phyloP scores from a whole-genome alignment of 768 basidiomycete species.

The Mycena polygramma region DNA sequence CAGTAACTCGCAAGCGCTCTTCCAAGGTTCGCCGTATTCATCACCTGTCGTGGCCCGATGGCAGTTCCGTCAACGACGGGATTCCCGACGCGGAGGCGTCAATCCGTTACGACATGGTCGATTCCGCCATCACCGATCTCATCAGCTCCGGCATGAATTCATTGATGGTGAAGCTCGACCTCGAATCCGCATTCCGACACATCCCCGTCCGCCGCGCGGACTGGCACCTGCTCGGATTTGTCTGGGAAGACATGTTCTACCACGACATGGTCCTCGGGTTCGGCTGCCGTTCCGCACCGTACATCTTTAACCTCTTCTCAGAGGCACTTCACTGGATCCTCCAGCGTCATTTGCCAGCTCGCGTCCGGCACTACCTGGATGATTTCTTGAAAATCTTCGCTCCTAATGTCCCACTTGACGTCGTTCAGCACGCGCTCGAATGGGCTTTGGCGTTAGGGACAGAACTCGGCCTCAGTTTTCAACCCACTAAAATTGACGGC shows the following conservation, averaged over 20 bases:
- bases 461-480: not conserved
- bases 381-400: not conserved
- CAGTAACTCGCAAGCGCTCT: slow-evolving; percentile 37
- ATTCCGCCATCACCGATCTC: slow-evolving; percentile 28
- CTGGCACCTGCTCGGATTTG: slow-evolving; percentile 28
- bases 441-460: not conserved
- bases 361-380: not conserved
- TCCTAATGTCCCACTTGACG: not conserved
- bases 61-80: slow-evolving; percentile 38
- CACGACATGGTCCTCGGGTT: not conserved
- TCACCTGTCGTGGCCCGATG: slow-evolving; percentile 38
- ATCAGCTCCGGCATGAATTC: slow-evolving; percentile 33
- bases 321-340: not conserved
- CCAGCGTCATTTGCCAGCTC: not conserved
- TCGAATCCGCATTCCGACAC: slow-evolving; percentile 16
- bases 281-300: not conserved
- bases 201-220: slow-evolving; percentile 33
- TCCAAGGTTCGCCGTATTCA: slow-evolving; percentile 25
- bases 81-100: slow-evolving; percentile 36
- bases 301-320: not conserved
- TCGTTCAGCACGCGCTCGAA: not conserved
- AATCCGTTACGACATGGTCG: slow-evolving; percentile 30
- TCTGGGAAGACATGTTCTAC: not conserved
- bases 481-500: too few species aligned
- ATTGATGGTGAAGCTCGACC: slow-evolving; percentile 39